phyloP scores from a whole-genome alignment of 1,284 basidiomycete genomes.

The Boletus sp. region DNA sequence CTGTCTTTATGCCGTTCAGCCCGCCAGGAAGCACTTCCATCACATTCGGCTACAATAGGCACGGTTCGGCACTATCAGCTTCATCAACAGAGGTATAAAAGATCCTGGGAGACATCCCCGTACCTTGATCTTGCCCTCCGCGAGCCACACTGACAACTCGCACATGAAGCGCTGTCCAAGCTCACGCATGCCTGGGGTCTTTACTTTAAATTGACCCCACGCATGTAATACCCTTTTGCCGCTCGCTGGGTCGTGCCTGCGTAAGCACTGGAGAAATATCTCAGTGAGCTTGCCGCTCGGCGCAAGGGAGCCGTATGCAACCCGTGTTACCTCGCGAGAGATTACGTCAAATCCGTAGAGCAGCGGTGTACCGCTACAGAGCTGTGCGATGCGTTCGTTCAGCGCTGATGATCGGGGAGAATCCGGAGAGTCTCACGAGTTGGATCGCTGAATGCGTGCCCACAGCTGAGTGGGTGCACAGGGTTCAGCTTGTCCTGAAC shows the following conservation, averaged over 20 bases:
- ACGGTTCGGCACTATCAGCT: background rate
- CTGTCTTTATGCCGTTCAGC: background rate
- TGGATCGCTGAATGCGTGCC: background rate
- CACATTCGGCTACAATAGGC: background rate
- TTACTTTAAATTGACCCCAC: background rate
- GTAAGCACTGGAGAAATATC: background rate
- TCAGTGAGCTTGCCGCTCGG: slow-evolving; percentile 5
- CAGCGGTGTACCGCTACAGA: background rate
- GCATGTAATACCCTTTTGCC: slow-evolving; percentile 3
- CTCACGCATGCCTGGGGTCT: background rate
- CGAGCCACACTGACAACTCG: slow-evolving; percentile 8
- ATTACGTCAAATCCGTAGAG: slow-evolving; percentile 9
- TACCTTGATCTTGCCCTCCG: slow-evolving; percentile 9
- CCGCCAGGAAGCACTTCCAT: background rate
- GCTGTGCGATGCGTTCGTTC: background rate
- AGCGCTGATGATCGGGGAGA: background rate
- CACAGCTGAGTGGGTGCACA: background rate
- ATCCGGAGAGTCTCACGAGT: background rate
- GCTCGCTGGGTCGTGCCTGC: background rate
- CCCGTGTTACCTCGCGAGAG: slow-evolving; percentile 5
- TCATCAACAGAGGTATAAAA: background rate
- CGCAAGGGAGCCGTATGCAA: slow-evolving; percentile 11
- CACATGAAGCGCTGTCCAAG: slow-evolving; percentile 8
- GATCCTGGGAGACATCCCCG: background rate
- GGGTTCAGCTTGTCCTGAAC: background rate